A percentile compares a stretch with the other conserved stretches of the same genome.
These are phyloP conservation scores for Adiantum capillusveneris DNA, from an alignment of 75 land plant genomes.

Conservation along the genomic window DNA sequence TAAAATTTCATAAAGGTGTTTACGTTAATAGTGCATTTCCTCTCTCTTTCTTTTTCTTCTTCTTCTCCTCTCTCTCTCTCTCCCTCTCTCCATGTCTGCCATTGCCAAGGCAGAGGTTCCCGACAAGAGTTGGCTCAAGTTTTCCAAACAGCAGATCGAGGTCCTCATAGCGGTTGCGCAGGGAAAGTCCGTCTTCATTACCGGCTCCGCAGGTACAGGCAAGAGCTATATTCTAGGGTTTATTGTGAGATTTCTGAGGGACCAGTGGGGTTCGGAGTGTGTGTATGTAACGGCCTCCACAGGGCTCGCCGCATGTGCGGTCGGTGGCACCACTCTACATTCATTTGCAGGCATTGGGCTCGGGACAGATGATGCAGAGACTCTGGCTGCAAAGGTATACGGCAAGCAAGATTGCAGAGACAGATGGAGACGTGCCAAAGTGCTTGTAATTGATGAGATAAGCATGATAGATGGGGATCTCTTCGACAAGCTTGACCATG, in stretches of 20 bases:
- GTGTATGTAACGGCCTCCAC: constrained; percentile 80
- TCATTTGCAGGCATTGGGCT: constrained; percentile 61
- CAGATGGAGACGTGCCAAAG: constrained; percentile 53
- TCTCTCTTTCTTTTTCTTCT: too few relatives aligned
- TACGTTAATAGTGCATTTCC: too few relatives aligned
- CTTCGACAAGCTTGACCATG: constrained; percentile 52
- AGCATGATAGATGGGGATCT: constrained; percentile 67
- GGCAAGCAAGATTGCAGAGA: neutral
- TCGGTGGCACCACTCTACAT: constrained; percentile 59
- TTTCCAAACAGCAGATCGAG: constrained; percentile 33
- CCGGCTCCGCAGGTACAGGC: constrained; percentile 84
- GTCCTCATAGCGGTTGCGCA: constrained; percentile 35
- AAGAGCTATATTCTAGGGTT: constrained; percentile 42
- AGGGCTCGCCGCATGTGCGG: constrained; percentile 59
- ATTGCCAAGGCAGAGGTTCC: too few relatives aligned
- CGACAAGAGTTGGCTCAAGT: too few relatives aligned
- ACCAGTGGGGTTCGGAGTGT: constrained; percentile 8
- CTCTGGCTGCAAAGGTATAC: constrained; percentile 12
- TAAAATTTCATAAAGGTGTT: too few relatives aligned
- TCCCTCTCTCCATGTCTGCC: too few relatives aligned
- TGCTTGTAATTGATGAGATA: constrained; percentile 63
- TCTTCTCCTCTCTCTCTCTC: too few relatives aligned
- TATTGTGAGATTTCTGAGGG: constrained; percentile 20
- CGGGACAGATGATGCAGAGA: constrained; percentile 7
- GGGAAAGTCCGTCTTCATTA: constrained; percentile 57